Base-by-base conservation (phyloP, 2,329 filamentous ascomycete species). In the Stemphylium beticola region DNA sequence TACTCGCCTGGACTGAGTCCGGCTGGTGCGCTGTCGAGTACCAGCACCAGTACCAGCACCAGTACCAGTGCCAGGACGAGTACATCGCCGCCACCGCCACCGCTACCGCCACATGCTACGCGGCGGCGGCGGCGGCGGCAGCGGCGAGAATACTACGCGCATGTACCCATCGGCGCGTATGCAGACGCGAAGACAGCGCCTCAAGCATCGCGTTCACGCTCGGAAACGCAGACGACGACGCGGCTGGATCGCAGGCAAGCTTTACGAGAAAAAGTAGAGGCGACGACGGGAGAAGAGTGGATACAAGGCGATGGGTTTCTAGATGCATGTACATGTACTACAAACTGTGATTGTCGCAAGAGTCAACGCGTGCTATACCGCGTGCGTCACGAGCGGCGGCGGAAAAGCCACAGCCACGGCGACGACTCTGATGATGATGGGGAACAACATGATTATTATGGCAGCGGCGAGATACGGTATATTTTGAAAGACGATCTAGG, bases 251-350 rank as follows among this genome's bases (percentile, higher is more conserved):
- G 58, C 26, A 49, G 34, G 2, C 58, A 64, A 32, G 12, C 41
- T 12, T 10, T 37, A 5, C n/a, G n/a, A 42, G 12, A 52, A 45
- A 32, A 48, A 55, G 34, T 58, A 50, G 11, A 60, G 63, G 0
- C 60, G n/a, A n/a, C 62, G 1, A 62, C 60, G 9, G 64, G 60
- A 1, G 52, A 64, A 9, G 66, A 67, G 41, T 69, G 68, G 66
- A 15, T 64, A 10, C 49, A 61, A 8, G 63, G 60, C 2, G 57
- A 71, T 36, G 42, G 59, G 1, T 71, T 65, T 33, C 64, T 73
- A 1, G 68, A 72, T 38, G 68, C 66, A 3, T 73, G 71, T 50
- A 63, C 55, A 4, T 73, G 71, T 47, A 70, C 68, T 1, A 67
- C 59, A 7, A 57, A 58, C 12, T 73, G 71, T 43, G 62, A 47